phyloP scores from a whole-genome alignment of 2,329 filamentous ascomycete genomes.

The Cordyceps pruinosa region DNA sequence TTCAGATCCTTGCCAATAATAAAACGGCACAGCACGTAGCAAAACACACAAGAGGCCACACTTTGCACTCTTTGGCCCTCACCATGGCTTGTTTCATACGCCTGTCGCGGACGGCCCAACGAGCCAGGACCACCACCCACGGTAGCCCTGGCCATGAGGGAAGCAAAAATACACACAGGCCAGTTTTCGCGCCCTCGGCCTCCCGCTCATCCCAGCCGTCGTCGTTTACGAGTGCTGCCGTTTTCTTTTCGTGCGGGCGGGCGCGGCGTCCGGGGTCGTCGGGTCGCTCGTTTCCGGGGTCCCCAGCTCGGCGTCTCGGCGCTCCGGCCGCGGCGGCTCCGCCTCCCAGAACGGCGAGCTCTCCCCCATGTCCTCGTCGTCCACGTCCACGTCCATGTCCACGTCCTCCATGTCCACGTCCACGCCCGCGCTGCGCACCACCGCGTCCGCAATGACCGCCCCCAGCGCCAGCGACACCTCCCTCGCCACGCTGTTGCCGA shows the following conservation, averaged over 20 bases:
- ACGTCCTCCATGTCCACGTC: neutral
- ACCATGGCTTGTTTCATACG: conserved; percentile 3
- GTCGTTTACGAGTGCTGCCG: neutral
- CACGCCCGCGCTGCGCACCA: conserved; percentile 19
- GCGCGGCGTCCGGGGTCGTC: neutral
- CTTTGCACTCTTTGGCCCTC: neutral
- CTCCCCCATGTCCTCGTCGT: neutral
- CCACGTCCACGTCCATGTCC: neutral
- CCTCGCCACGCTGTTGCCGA: conserved; percentile 72
- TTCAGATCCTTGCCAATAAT: neutral
- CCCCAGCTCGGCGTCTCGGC: neutral
- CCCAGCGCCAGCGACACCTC: conserved; percentile 62
- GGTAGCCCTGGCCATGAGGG: neutral
- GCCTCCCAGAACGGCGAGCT: neutral
- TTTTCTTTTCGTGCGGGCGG: neutral
- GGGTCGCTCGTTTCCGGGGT: neutral
- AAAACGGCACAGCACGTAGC: neutral
- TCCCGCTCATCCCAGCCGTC: neutral
- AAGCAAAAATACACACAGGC: neutral
- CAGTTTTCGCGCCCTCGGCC: neutral
- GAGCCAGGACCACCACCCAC: neutral
- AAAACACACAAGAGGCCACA: neutral
- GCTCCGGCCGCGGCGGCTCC: neutral
- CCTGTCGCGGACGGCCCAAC: conserved; percentile 1
- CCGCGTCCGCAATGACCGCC: conserved; percentile 53